phyloP scores from a whole-genome alignment of 768 basidiomycete genomes.

The Hericium alpestre region DNA sequence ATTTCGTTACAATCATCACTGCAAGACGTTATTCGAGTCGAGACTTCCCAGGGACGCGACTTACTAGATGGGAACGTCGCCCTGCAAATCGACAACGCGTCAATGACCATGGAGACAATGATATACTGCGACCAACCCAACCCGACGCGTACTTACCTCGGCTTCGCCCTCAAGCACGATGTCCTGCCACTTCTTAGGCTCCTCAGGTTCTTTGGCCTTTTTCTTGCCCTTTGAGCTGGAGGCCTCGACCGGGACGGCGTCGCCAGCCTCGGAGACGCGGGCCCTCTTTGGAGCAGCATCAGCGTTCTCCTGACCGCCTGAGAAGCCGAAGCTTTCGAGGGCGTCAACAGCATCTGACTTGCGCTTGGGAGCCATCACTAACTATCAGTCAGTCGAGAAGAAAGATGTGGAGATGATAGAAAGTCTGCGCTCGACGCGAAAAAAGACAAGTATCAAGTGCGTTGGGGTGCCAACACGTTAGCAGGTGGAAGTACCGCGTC shows the following conservation, averaged over 20 bases:
- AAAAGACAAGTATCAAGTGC: neutral
- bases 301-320: slow-evolving; percentile 14
- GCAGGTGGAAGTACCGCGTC: neutral
- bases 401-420: no score
- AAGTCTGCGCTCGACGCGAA: no score
- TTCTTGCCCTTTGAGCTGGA: slow-evolving; percentile 12
- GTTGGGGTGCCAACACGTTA: no score
- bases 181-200: slow-evolving; percentile 25
- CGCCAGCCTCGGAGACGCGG: slow-evolving; percentile 18
- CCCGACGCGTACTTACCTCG: slow-evolving; percentile 20
- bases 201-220: slow-evolving; percentile 14
- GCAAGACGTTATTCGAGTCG: neutral
- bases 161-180: slow-evolving; percentile 31
- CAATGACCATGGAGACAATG: neutral
- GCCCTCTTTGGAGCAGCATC: slow-evolving; percentile 22
- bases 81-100: slow-evolving; percentile 10
- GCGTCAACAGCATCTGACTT: slow-evolving; percentile 26
- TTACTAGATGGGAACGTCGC: slow-evolving; percentile 23
- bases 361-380: slow-evolving; percentile 30
- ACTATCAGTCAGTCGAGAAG: no score
- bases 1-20: slow-evolving; percentile 39
- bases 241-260: slow-evolving; percentile 14
- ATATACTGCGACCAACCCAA: neutral
- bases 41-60: neutral
- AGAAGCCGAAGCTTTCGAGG: slow-evolving; percentile 11